Base-by-base conservation (phyloP, 2,329 filamentous ascomycete genomes). In the Pestalotiopsis sp. region DNA sequence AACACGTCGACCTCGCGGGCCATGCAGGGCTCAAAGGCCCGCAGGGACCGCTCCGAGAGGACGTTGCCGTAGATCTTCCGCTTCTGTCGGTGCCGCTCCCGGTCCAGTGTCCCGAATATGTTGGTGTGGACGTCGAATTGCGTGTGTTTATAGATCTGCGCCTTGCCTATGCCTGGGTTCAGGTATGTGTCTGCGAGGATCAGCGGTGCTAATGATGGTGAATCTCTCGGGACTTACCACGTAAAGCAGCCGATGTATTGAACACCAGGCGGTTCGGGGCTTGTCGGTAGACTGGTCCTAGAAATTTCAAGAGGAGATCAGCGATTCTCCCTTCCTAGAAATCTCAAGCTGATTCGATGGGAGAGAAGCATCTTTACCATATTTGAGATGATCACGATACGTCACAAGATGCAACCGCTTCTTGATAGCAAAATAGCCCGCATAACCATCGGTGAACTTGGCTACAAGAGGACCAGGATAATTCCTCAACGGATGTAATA, bases 241-340 rank as follows among this genome's bases (percentile, higher is more conserved):
- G 60, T 2, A 73, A 67, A 25, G 72, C 72, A 17, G 64, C 68
- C 17, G 52, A 61, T 4, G 72, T 68, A 38, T 72, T 72, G 66
- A 74, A 73, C n/a, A 74, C 70, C 1, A 74, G 70, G 36, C 69
- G 71, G 45, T 73, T 70, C 2, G 72, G 71, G 1, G 70, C 70
- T 45, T 70, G 64, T 23, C 73, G 64, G n/a, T 73, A 25, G 2
- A 74, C 70, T 7, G 70, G 59, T 14, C 72, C 71, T 59, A 9
- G 7, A 70, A 25, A 12, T 2, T 1, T 3, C 7, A 5, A 12
- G 14, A 27, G 23, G 36, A 1, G 36, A n/a, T 59, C 3, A n/a
- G 23, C 57, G 57, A 23, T 12, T n/a, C 11, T 13, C 13, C 17
- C 31, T 27, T 3, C 7, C 17, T 3, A 1, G 45, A 9, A 3